Evolutionary conservation across 2,329 filamentous ascomycete genomes (phyloP), one percentile per base, ranked within the genome.

Genomic region (Alternaria brassicicola): DNA sequence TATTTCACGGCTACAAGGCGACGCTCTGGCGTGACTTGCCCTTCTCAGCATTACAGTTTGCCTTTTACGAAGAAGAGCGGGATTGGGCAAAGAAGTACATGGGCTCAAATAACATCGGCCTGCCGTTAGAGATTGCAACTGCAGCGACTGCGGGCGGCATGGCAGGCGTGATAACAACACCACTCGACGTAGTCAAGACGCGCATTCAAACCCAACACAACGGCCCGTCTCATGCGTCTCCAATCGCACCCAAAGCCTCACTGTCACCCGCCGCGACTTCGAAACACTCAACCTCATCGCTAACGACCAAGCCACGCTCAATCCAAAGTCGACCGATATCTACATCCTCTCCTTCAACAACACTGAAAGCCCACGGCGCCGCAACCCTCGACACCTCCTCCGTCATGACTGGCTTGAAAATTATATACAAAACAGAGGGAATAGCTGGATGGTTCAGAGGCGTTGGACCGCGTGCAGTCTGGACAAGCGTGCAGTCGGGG

Each of bases 1-100:
- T 99, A 23, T 99, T 97, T 77, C 90, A 96, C 69, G 95, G 95
- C n/a, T 99, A 96, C 81, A 95, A 95, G 76, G 95, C 95, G 10
- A 99, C 95, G 0, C 86, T 99, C 3, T 95, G 91, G 79, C 90
- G 95, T 57, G 95, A 99, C 71, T 84, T 99, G 21, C 95, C 95
- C 2, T 99, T 97, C 75, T 98, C 94, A 0, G 95, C 95, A 0
- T 81, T 99, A 10, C 95, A 99, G 74, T 98, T 99, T 78, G 94
- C 96, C 71, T 97, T 99, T 76, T 99, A 97, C 82, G 95, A 99
- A 78, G 92, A 98, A 77, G 93, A 93, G 74, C 91, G 93, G 70
- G 87, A 84, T 43, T 86, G 92, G 84, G 93, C 95, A 1, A 90
- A 90, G 71, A 78, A 87, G 52, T 96, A 90, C 84, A 88, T 90